phyloP scores from a whole-genome alignment of 2,329 filamentous ascomycete genomes.

The Pseudogymnoascus sp. region DNA sequence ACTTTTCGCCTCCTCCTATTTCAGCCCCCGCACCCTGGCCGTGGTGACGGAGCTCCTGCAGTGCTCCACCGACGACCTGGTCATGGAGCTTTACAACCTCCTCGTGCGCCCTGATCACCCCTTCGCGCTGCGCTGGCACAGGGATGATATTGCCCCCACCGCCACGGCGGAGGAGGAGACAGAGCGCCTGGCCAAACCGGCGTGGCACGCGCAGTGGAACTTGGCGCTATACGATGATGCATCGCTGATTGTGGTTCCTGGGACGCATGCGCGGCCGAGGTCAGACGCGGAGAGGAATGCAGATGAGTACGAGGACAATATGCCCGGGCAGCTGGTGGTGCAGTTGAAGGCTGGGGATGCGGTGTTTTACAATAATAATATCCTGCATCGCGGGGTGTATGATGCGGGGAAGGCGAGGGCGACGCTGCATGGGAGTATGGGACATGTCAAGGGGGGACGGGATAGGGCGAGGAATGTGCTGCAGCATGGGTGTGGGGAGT shows the following conservation, averaged over 20 bases:
- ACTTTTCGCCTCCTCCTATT: slow-evolving; percentile 62
- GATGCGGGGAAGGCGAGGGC: slow-evolving; percentile 48
- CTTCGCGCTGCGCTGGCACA: slow-evolving; percentile 75
- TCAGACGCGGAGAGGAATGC: slow-evolving; percentile 62
- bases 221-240: slow-evolving; percentile 69
- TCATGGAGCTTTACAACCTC: slow-evolving; percentile 85
- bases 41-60: slow-evolving; percentile 57
- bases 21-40: slow-evolving; percentile 53
- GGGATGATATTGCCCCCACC: slow-evolving; percentile 68
- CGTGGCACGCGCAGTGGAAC: slow-evolving; percentile 81
- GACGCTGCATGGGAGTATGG: slow-evolving; percentile 66
- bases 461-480: slow-evolving; percentile 61
- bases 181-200: slow-evolving; percentile 47
- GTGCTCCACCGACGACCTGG: slow-evolving; percentile 51
- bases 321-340: slow-evolving; percentile 60
- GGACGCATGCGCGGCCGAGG: slow-evolving; percentile 61
- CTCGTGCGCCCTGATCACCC: slow-evolving; percentile 63
- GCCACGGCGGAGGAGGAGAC: slow-evolving; percentile 60
- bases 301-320: slow-evolving; percentile 49
- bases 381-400: slow-evolving; percentile 66
- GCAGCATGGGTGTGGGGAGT: slow-evolving; percentile 63
- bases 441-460: slow-evolving; percentile 45
- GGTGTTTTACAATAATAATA: slow-evolving; percentile 87
- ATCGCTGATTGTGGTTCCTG: slow-evolving; percentile 67
- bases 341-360: slow-evolving; percentile 64